Percentiles rank a stretch among this genome's conserved stretches.
phyloP scores from a whole-genome alignment of 2,329 filamentous ascomycete species.

The Claviceps lovelessii region DNA sequence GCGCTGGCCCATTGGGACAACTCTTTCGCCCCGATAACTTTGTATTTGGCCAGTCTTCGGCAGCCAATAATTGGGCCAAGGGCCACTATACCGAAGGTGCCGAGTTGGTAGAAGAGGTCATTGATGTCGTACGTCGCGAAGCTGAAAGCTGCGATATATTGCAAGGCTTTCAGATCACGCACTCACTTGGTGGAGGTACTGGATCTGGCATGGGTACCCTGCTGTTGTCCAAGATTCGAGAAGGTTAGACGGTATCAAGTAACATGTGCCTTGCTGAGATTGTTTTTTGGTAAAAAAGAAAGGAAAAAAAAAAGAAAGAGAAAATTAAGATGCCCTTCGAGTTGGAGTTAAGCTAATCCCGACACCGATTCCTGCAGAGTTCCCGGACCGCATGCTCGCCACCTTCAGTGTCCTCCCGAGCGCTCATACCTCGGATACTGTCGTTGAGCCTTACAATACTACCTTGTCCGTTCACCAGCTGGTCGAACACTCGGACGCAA shows the following conservation, averaged over 20 bases:
- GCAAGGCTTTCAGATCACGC: slow-evolving; percentile 99
- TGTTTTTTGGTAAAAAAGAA: too few relatives aligned
- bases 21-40: slow-evolving; percentile 99
- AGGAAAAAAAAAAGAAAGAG: too few relatives aligned
- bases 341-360: background rate
- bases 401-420: slow-evolving; percentile 98
- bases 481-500: slow-evolving; percentile 99
- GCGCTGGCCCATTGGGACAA: slow-evolving; percentile 91
- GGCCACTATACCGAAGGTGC: slow-evolving; percentile 99
- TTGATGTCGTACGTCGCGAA: slow-evolving; percentile 95
- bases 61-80: slow-evolving; percentile 99
- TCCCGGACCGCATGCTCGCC: slow-evolving; percentile 99
- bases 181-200: slow-evolving; percentile 98
- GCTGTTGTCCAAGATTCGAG: slow-evolving; percentile 98
- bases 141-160: slow-evolving; percentile 98
- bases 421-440: slow-evolving; percentile 97
- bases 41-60: slow-evolving; percentile 97
- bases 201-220: slow-evolving; percentile 99
- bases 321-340: background rate
- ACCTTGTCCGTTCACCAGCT: slow-evolving; percentile 98
- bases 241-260: slow-evolving; percentile 25
- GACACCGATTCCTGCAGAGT: slow-evolving; percentile 41
- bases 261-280: background rate
- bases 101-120: slow-evolving; percentile 91
- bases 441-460: slow-evolving; percentile 99